Evolutionary conservation across 2,329 filamentous ascomycete genomes (phyloP).

Genomic region (Penicillium brevicompactum): DNA sequence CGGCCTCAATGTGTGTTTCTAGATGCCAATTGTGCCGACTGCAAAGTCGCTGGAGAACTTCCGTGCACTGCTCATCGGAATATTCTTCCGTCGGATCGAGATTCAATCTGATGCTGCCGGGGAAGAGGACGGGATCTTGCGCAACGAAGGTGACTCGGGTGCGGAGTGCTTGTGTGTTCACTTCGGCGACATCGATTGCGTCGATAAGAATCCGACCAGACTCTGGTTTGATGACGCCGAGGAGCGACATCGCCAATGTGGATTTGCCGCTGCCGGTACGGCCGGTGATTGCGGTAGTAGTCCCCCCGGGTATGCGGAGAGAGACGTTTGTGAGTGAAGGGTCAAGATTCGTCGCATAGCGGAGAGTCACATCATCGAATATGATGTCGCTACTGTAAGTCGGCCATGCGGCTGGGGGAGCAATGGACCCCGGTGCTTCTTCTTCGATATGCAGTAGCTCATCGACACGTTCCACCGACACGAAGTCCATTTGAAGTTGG

Average conservation of each 20-base stretch:
- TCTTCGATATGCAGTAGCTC: constrained; percentile 78
- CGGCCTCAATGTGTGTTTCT: constrained; percentile 59
- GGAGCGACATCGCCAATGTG: constrained; percentile 66
- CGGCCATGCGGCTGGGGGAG: constrained; percentile 78
- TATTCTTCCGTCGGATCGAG: constrained; percentile 64
- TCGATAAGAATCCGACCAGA: constrained; percentile 62
- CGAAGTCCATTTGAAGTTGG: constrained; percentile 86
- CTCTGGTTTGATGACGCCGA: constrained; percentile 58
- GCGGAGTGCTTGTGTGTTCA: constrained; percentile 62
- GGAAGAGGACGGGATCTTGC: constrained; percentile 68
- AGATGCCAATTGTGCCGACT: constrained; percentile 59
- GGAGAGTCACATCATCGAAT: constrained; percentile 76
- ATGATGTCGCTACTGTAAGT: constrained; percentile 69
- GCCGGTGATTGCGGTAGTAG: constrained; percentile 77
- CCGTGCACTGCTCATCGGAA: constrained; percentile 55
- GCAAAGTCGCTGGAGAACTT: constrained; percentile 58
- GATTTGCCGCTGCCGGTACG: constrained; percentile 81
- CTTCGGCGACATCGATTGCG: constrained; percentile 60
- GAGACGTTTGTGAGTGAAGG: constrained; percentile 69
- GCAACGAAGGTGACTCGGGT: constrained; percentile 67
- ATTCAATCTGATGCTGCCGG: constrained; percentile 62
- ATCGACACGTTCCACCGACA: constrained; percentile 83
- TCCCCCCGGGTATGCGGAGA: constrained; percentile 74
- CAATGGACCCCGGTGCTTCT: constrained; percentile 67
- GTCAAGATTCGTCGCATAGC: constrained; percentile 76